A percentile compares a stretch with the other conserved stretches of the same genome.
These are phyloP conservation scores for Fusarium sp. DNA, from an alignment of 2,329 filamentous ascomycete genomes.

Conservation along the genomic window DNA sequence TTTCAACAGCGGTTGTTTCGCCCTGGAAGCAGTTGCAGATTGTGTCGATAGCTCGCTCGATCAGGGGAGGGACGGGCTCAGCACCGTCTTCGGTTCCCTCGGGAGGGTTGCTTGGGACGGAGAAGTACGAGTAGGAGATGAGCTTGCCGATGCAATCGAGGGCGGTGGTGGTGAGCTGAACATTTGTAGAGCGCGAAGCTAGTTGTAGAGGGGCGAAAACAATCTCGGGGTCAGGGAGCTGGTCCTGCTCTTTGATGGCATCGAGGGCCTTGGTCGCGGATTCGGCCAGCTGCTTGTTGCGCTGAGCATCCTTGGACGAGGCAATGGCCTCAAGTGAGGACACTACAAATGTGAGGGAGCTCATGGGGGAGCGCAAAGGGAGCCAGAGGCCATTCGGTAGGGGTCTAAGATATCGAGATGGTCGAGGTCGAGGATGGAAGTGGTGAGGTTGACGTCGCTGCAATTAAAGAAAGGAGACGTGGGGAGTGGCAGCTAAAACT, in stretches of 20 bases:
- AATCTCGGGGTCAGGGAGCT: constrained; percentile 87
- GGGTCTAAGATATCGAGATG: constrained; percentile 15
- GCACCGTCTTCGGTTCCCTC: constrained; percentile 54
- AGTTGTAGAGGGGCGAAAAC: constrained; percentile 92
- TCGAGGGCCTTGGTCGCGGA: constrained; percentile 81
- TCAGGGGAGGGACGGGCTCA: constrained; percentile 71
- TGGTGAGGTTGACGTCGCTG: constrained; percentile 31
- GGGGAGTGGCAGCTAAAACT: constrained; percentile 20
- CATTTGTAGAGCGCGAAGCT: constrained; percentile 85
- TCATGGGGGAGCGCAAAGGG: constrained; percentile 70
- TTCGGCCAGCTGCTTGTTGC: constrained; percentile 84
- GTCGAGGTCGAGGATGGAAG: constrained; percentile 13
- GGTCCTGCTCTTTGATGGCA: constrained; percentile 85
- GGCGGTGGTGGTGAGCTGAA: constrained; percentile 85
- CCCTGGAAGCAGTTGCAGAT: constrained; percentile 99
- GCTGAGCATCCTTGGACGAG: constrained; percentile 88
- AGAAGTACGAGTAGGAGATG: constrained; percentile 98
- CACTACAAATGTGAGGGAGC: constrained; percentile 95
- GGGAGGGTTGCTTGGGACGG: constrained; percentile 64
- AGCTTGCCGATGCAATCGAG: constrained; percentile 99
- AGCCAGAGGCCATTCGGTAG: constrained; percentile 57
- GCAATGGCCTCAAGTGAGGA: constrained; percentile 93
- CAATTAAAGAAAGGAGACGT: constrained; percentile 41
- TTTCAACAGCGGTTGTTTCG: constrained; percentile 88
- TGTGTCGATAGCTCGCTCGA: constrained; percentile 97